These are phyloP conservation scores for Colletotrichum chrysophilum DNA, from an alignment of 2,329 filamentous ascomycete genomes.

Conservation along the genomic window DNA sequence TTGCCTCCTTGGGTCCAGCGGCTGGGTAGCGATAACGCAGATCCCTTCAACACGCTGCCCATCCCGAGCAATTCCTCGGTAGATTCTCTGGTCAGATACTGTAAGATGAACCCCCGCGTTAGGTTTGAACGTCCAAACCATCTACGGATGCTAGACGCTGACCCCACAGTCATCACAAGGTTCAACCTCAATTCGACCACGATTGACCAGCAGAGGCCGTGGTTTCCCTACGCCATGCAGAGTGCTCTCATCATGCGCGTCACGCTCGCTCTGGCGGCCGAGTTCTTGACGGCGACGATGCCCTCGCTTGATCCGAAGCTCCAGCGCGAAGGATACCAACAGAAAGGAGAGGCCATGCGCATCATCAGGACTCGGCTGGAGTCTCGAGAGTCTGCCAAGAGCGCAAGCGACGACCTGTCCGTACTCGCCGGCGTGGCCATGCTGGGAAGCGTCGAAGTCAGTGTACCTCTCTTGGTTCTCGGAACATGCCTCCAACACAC, in stretches of 20 bases:
- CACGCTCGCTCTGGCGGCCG: slow-evolving; percentile 20
- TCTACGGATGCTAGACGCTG: neutral
- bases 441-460: slow-evolving; percentile 19
- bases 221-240: slow-evolving; percentile 25
- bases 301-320: slow-evolving; percentile 12
- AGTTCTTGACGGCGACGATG: slow-evolving; percentile 13
- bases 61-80: slow-evolving; percentile 11
- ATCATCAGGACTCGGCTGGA: slow-evolving; percentile 9
- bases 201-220: slow-evolving; percentile 16
- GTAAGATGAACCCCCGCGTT: neutral
- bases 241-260: slow-evolving; percentile 21
- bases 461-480: neutral
- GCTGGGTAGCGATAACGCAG: slow-evolving; percentile 1
- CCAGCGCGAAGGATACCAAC: slow-evolving; percentile 15
- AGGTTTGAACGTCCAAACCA: neutral
- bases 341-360: slow-evolving; percentile 22
- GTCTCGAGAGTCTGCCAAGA: neutral
- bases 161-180: slow-evolving; percentile 19
- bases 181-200: slow-evolving; percentile 21
- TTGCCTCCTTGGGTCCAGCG: slow-evolving; percentile 8
- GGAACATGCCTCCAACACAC: neutral
- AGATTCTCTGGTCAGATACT: slow-evolving; percentile 20
- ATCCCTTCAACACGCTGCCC: slow-evolving; percentile 23
- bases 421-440: slow-evolving; percentile 17
- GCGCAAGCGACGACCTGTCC: slow-evolving; percentile 1